A percentile compares a stretch with the other conserved stretches of the same genome.
phyloP scores from a whole-genome alignment of 257 asterid species.

The Oldenlandia corymbosa region DNA sequence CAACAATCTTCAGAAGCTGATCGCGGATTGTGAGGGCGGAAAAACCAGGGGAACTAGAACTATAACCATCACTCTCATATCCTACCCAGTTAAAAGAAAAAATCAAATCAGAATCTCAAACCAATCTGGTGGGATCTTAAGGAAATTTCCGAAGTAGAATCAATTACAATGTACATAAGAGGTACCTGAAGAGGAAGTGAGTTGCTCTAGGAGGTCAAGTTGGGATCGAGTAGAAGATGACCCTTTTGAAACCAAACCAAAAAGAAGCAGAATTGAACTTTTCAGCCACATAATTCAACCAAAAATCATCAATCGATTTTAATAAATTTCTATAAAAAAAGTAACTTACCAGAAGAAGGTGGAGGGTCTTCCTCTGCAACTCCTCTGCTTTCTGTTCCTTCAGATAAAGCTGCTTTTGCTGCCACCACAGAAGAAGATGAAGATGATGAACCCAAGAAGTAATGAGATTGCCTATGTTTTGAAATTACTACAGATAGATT shows the following conservation, averaged over 20 bases:
- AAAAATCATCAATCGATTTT: no score
- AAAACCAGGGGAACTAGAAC: constrained; percentile 5
- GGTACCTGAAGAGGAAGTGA: constrained; percentile 60
- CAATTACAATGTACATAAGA: constrained; percentile 40
- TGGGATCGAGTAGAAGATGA: constrained; percentile 66
- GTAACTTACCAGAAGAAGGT: constrained; percentile 45
- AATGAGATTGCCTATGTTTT: constrained; percentile 28
- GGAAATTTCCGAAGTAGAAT: no score
- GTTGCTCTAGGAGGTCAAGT: constrained; percentile 78
- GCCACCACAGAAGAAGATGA: constrained; percentile 29
- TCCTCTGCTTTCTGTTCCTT: constrained; percentile 52
- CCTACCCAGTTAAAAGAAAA: constrained; percentile 31
- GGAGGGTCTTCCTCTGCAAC: constrained; percentile 52
- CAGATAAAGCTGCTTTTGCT: constrained; percentile 52
- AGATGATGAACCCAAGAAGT: constrained; percentile 8
- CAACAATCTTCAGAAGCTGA: constrained; percentile 66
- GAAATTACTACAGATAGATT: constrained; percentile 25
- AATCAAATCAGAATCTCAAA: no score
- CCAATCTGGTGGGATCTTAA: no score
- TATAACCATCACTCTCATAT: constrained; percentile 48
- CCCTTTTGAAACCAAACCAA: constrained; percentile 28
- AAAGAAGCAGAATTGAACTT: background rate
- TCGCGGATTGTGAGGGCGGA: constrained; percentile 48
- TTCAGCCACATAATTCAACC: no score
- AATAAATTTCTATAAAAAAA: no score